phyloP scores from a whole-genome alignment of 345 rosid genomes.

The Eucalyptus microcorys region DNA sequence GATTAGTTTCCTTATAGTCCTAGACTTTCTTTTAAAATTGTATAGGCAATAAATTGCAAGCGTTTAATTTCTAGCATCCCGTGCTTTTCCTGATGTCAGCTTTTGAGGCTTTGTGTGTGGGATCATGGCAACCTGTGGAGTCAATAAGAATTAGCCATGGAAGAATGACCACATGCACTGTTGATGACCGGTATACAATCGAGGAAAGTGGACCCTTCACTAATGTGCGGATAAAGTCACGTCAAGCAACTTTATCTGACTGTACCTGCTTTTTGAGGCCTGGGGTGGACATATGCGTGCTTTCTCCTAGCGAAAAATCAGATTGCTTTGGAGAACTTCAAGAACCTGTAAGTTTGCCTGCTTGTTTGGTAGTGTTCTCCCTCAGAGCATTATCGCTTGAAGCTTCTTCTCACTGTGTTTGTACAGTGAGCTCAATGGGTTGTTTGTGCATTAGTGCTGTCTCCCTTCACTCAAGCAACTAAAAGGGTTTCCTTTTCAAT shows the following conservation, averaged over 20 bases:
- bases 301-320: slow-evolving; percentile 4
- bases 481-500: background rate
- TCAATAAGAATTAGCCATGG: slow-evolving; percentile 42
- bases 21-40: background rate
- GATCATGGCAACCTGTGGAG: slow-evolving; percentile 61
- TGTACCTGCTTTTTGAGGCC: slow-evolving; percentile 73
- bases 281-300: slow-evolving; percentile 65
- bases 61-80: background rate
- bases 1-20: background rate
- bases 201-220: slow-evolving; percentile 34
- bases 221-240: slow-evolving; percentile 58
- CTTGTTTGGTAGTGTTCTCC: background rate
- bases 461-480: background rate
- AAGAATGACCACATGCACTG: slow-evolving; percentile 20
- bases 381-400: background rate
- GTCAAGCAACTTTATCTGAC: slow-evolving; percentile 45
- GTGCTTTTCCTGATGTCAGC: slow-evolving; percentile 25
- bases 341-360: slow-evolving; percentile 21
- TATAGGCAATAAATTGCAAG: background rate
- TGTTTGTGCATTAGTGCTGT: background rate
- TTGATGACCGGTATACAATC: slow-evolving; percentile 7
- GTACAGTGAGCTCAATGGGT: background rate
- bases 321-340: slow-evolving; percentile 13
- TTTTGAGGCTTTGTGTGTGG: slow-evolving; percentile 49
- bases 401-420: background rate